Evolutionary conservation across 805 yeast genomes (phyloP), one percentile per base, ranked within the genome.

Genomic region (Peterozyma xylosa): DNA sequence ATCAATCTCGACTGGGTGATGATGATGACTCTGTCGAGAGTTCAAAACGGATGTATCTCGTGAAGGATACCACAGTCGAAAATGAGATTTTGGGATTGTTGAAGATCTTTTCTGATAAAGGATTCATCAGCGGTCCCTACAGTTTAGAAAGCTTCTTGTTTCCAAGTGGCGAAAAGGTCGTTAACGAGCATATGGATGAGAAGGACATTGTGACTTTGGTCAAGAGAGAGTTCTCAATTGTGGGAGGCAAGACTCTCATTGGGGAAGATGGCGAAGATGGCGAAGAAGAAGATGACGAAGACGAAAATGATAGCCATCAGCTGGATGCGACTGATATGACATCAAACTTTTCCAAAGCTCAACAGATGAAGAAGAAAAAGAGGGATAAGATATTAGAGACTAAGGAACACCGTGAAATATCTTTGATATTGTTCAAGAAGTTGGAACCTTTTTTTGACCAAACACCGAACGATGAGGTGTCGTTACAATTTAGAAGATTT

Each of bases 121-220:
- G 50, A 30, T 30, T 50, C 32, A 37, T 59, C 11, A 47, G 50
- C 33, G 38, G n/a, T 29, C 41, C 35, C 48, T 40, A 42, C 30
- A 41, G 54, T 11, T 37, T 66, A 11, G 63, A 64, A 37, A 53
- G 59, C 15, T 43, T 65, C 14, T 38, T 68, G 29, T 66, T 66
- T 44, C 72, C 73, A 1, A 42, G 45, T 2, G 68, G 66, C 43
- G 73, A 68, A 44, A 51, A 46, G 11, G 58, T 67, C 6, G 34
- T 41, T 11, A 64, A 65, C 43, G 51, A 44, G n/a, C 59, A 56
- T 35, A 42, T 60, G n/a, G 47, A 57, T 1, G 68, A 66, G 37
- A 51, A 49, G n/a, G 71, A 66, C 33, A 62, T 67, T 27, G 58
- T 60, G 9, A 37, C 33, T 7, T 42, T 58, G 2, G 63, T 59